These are phyloP conservation scores for Simplicillium aogashimaense DNA, from an alignment of 2,329 filamentous ascomycete genomes.

Conservation along the genomic window DNA sequence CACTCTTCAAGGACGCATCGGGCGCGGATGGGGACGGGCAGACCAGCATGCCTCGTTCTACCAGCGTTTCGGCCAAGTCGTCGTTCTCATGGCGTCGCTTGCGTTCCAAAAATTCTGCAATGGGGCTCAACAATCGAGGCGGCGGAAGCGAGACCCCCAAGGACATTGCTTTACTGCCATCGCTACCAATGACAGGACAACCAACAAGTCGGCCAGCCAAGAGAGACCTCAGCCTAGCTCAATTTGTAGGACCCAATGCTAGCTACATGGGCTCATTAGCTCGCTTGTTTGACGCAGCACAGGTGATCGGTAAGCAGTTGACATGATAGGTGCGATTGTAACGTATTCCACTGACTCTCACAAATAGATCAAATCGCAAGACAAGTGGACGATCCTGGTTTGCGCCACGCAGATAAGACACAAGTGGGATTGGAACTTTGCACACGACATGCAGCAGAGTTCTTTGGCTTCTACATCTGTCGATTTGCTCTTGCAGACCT, in stretches of 20 bases:
- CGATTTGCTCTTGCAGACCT: conserved; percentile 88
- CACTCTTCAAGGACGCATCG: conserved; percentile 64
- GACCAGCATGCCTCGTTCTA: conserved; percentile 37
- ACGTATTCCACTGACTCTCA: not conserved
- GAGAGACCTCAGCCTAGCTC: conserved; percentile 56
- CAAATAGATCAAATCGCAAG: conserved; percentile 80
- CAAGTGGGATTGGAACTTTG: conserved; percentile 92
- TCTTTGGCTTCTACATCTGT: conserved; percentile 95
- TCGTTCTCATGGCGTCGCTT: conserved; percentile 85
- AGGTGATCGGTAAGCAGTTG: conserved; percentile 69
- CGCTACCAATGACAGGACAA: conserved; percentile 62
- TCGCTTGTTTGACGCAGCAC: conserved; percentile 83
- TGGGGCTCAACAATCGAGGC: conserved; percentile 33
- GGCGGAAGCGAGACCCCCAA: conserved; percentile 14
- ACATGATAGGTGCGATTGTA: too few species aligned
- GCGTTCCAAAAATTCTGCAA: conserved; percentile 76
- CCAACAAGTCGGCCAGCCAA: conserved; percentile 60
- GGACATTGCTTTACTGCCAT: conserved; percentile 48
- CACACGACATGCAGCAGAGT: conserved; percentile 88
- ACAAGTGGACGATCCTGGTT: conserved; percentile 88
- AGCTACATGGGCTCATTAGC: conserved; percentile 89
- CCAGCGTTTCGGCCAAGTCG: conserved; percentile 58
- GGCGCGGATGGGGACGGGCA: conserved; percentile 33
- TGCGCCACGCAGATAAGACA: conserved; percentile 84
- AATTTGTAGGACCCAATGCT: conserved; percentile 75